Base-by-base conservation (phyloP, 2,329 filamentous ascomycete species). In the Colletotrichum gigasporum region DNA sequence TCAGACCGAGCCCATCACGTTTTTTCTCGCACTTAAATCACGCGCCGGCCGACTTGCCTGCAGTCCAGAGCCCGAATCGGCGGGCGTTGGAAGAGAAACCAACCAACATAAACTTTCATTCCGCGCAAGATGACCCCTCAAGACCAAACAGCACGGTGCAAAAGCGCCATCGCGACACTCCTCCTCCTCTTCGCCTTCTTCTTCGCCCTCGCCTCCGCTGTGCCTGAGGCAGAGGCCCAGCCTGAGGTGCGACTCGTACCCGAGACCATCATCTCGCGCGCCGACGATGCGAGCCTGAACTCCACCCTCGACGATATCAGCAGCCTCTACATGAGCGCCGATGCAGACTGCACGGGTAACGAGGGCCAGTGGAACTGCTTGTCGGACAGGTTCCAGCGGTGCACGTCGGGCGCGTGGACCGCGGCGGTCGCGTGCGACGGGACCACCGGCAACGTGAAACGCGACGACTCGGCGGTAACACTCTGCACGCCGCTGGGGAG, bases 311-410 rank as follows among this genome's bases (percentile, higher is more conserved):
- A 18, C 3, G 53, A 53, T 39, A 41, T 54, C 44, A 16, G 61
- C 10, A 66, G 57, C 24, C 71, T 72, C n/a, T 69, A 70, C 12
- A 71, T 78, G 63, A 63, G 72, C 11, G 72, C 69, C 3, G 81
- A 81, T 18, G 73, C 79, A 2, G 67, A 72, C 4, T 86, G 83
- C 71, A 71, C 73, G 10, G 72, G 70, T 9, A 69, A 74, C 11
- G 83, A 86, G 63, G 83, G 84, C n/a, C 78, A 80, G 65, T 86
- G 84, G 84, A 84, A 85, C 72, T 86, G 84, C 75, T 80, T 86
- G 75, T 77, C 75, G 1, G 73, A 68, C 18, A 76, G 74, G 32
- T 86, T 81, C 74, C 84, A 86, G 72, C 79, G 83, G 26, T 86
- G 84, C 69, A 82, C 80, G 3, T 71, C 75, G 9, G 83, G 83